These are phyloP conservation scores for Acacia acuminata DNA, from an alignment of 306 rosid genomes.

Conservation along the genomic window DNA sequence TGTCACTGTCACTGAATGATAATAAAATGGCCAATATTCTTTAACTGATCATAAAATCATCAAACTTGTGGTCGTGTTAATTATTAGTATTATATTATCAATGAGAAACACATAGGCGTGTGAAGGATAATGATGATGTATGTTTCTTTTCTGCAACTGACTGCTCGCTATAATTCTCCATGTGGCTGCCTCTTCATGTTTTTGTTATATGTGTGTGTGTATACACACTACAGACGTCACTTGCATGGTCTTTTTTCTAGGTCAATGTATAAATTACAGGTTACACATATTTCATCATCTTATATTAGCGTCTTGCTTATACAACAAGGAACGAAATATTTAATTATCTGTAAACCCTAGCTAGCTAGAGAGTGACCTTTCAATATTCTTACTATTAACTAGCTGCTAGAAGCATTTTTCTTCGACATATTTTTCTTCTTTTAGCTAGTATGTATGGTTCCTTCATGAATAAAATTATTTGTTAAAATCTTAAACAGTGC, in stretches of 20 bases:
- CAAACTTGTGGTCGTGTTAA: no score
- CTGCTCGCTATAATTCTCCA: constrained; percentile 18
- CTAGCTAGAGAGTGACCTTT: not conserved
- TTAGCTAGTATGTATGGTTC: not conserved
- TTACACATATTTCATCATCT: constrained; percentile 17
- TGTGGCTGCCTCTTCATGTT: constrained; percentile 38
- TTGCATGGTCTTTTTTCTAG: constrained; percentile 37
- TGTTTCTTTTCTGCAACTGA: constrained; percentile 20
- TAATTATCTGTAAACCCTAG: not conserved
- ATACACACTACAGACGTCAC: constrained; percentile 41
- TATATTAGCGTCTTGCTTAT: constrained; percentile 18
- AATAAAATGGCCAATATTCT: constrained; percentile 10
- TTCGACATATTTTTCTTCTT: not conserved
- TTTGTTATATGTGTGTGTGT: not conserved
- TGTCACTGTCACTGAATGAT: constrained; percentile 11
- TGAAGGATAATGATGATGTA: constrained; percentile 23
- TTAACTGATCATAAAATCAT: not conserved
- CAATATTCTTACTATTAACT: not conserved
- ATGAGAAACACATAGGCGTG: constrained; percentile 12
- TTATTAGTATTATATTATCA: not conserved
- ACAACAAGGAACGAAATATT: not conserved
- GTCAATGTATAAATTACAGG: constrained; percentile 30
- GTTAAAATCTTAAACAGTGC: not conserved
- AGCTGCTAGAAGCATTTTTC: not conserved
- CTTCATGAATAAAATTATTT: constrained; percentile 4